Evolutionary conservation across 257 asterid genomes (phyloP).

Genomic region (Phtheirospermum japonicum): DNA sequence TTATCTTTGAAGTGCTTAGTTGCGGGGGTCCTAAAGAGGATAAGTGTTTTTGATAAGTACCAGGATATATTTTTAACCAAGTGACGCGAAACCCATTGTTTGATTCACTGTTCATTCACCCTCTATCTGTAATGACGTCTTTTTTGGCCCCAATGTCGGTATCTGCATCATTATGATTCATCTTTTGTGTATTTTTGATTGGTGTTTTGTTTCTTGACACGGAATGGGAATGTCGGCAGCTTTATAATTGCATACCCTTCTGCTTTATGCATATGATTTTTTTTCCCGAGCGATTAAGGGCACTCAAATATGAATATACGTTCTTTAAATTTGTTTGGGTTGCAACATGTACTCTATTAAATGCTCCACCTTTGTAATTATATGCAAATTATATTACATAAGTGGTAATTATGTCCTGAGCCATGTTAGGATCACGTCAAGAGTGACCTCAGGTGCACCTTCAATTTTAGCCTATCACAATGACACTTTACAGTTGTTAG

Average conservation of each 20-base stretch:
- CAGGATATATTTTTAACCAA: neutral
- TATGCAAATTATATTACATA: neutral
- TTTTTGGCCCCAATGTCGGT: neutral
- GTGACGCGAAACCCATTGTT: neutral
- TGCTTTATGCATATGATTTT: neutral
- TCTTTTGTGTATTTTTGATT: neutral
- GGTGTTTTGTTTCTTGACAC: neutral
- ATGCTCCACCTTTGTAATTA: neutral
- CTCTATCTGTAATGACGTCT: neutral
- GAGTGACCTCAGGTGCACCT: constrained; percentile 17
- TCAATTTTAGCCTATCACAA: neutral
- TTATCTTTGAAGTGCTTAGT: constrained; percentile 6
- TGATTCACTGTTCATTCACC: neutral
- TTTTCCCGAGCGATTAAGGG: constrained; percentile 1
- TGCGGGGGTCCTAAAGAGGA: constrained; percentile 3
- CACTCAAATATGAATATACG: neutral
- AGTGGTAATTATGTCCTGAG: neutral
- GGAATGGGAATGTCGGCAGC: no score
- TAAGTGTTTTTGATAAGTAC: constrained; percentile 8
- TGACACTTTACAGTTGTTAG: no score
- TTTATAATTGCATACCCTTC: neutral
- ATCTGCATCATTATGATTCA: neutral
- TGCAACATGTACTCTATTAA: neutral
- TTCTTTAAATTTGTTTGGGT: constrained; percentile 5
- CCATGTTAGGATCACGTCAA: constrained; percentile 9